Base-by-base conservation (phyloP, 306 rosid genomes). In the Elaeagnus macrophylla region DNA sequence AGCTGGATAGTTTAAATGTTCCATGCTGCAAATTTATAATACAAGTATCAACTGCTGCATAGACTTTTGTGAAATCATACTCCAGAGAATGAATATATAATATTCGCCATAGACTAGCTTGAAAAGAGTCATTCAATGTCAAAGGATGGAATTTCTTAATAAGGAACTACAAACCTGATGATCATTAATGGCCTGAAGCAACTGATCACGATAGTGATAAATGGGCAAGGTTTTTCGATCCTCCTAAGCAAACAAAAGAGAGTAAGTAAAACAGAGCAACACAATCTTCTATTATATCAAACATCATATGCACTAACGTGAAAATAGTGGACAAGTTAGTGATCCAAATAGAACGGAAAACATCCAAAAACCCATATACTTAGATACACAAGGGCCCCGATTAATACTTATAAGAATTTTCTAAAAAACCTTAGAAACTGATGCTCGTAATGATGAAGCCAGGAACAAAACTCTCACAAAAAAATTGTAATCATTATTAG, bases 201-300 rank as follows among this genome's bases (percentile, higher is more conserved):
- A 75, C 58, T 75, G 79, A 13, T 91, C 96, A 41, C 95, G 85
- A 76, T 78, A 91, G 18, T 58, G 61, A 44, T 78, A 91, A 20
- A 91, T 84, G 39, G 96, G 99, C 63, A 91, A 70, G 19, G 77
- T 75, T 71, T 80, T 87, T 61, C 95, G 84, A 35, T 91, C 99
- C 57, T 67, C 96, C 89, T 90, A 66, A 53, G 60, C 43, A 20
- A 57, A 13, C 25, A 73, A 60, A 61, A 64, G 15, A 44, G 7
- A 44, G 46, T 41, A 41, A 41, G 46, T 6, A 45, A 12, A 45
- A 17, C 12, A 14, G 48, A 25, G 3, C 32, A 25, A 25, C 32
- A 25, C 32, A 25, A 25, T 25, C 32, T 25, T 25, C 4, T 25
- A 2, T 25, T 25, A 25, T 25, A 25, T 5, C 4, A 25, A 25